Percentiles rank a stretch among this genome's conserved stretches.
These are phyloP conservation scores for Erythrophleum fordii DNA, from an alignment of 306 rosid species.

Conservation along the genomic window DNA sequence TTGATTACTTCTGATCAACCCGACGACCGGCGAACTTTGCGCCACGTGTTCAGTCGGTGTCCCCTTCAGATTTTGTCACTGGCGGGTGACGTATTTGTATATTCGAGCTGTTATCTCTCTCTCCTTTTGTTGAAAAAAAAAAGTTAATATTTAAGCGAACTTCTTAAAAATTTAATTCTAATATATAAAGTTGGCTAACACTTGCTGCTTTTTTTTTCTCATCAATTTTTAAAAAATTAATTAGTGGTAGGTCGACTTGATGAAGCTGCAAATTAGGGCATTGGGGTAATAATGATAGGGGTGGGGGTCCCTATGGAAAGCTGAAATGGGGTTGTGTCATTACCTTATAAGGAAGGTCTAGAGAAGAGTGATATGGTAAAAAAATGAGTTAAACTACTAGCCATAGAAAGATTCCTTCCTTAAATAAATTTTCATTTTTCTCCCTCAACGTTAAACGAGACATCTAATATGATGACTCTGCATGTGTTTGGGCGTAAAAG, in stretches of 20 bases:
- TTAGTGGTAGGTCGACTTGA: no score
- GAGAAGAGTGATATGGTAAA: not conserved
- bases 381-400: not conserved
- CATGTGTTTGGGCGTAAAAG: not conserved
- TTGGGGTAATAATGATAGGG: not conserved
- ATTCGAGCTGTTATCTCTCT: conserved; percentile 52
- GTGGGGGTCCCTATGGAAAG: not conserved
- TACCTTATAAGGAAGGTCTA: conserved; percentile 32
- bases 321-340: not conserved
- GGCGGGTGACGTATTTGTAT: conserved; percentile 59
- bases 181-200: not conserved
- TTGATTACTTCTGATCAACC: conserved; percentile 52
- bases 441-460: not conserved
- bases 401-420: conserved; percentile 39
- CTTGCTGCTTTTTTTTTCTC: no score
- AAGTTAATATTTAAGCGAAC: conserved; percentile 22
- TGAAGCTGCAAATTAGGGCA: not conserved
- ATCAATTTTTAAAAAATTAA: no score
- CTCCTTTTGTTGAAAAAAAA: not conserved
- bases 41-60: conserved; percentile 57
- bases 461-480: not conserved
- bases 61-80: conserved; percentile 55
- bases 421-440: not conserved
- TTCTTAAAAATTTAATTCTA: not conserved
- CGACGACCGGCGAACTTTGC: conserved; percentile 33